These are phyloP conservation scores for Botryotinia calthae DNA, from an alignment of 2,329 filamentous ascomycete species.

Conservation along the genomic window DNA sequence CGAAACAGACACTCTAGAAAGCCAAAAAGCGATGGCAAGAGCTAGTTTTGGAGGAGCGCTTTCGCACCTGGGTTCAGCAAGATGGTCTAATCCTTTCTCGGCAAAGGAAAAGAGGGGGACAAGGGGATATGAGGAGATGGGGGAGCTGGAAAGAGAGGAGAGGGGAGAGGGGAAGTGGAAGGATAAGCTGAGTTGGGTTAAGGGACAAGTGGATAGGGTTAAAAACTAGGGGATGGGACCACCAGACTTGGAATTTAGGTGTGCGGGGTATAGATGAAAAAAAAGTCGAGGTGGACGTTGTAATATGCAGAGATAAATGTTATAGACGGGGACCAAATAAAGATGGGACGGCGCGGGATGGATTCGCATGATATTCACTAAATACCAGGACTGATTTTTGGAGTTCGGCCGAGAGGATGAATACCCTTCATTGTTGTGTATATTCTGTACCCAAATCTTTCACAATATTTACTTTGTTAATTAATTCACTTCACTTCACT, in stretches of 20 bases:
- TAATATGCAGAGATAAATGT: not conserved
- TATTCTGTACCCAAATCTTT: not conserved
- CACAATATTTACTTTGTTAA: not conserved
- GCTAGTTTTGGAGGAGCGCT: not conserved
- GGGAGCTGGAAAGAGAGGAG: not conserved
- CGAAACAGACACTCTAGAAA: constrained; percentile 12
- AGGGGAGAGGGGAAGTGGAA: constrained; percentile 5
- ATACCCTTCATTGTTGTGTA: not conserved
- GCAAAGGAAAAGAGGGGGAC: not conserved
- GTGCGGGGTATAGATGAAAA: not conserved
- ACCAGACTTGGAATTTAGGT: not conserved
- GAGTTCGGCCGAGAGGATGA: not conserved
- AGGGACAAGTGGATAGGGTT: constrained; percentile 1
- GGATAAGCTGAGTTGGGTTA: constrained; percentile 8
- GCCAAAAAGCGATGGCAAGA: not conserved
- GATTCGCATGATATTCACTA: not conserved
- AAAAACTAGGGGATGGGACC: not conserved
- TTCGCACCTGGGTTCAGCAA: not conserved
- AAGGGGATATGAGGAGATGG: constrained; percentile 3
- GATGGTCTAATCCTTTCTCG: constrained; percentile 7
- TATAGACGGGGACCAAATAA: not conserved
- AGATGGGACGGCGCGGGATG: not conserved
- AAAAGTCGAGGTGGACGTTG: not conserved
- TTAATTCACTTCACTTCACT: not conserved
- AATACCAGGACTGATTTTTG: not conserved